Percentiles rank a stretch among this genome's conserved stretches.
Conservation (phyloP, 805 yeast species). For the Clavispora phyllophila region DNA sequence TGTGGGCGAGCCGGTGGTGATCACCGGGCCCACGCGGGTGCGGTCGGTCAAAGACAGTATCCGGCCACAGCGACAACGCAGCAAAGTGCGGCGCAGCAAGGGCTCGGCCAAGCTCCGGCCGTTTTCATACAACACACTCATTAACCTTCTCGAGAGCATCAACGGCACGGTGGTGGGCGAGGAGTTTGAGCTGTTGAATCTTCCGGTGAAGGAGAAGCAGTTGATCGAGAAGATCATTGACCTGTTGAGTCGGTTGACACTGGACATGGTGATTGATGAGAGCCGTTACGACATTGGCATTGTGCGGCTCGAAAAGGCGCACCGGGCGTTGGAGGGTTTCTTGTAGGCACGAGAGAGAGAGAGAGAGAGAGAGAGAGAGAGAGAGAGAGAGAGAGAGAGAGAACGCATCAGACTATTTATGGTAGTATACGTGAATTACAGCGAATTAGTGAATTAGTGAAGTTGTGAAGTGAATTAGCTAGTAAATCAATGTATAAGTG, state of each 20-base stretch:
- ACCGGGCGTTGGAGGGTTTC: slow-evolving; percentile 82
- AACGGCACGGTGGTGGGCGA: slow-evolving; percentile 61
- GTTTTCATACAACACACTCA: slow-evolving; percentile 41
- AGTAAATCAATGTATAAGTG: too few relatives aligned
- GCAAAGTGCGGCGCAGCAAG: slow-evolving; percentile 13
- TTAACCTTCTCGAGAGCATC: slow-evolving; percentile 49
- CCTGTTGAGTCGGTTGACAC: slow-evolving; percentile 76
- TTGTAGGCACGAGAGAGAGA: slow-evolving; percentile 13
- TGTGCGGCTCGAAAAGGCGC: slow-evolving; percentile 72
- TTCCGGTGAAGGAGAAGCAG: slow-evolving; percentile 72
- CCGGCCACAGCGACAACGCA: slow-evolving; percentile 11
- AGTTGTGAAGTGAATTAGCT: too few relatives aligned
- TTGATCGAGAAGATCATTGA: slow-evolving; percentile 83
- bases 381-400: background rate
- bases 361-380: background rate
- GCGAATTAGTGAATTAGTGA: too few relatives aligned
- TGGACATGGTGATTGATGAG: slow-evolving; percentile 86
- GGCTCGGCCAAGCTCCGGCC: slow-evolving; percentile 18
- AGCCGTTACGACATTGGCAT: slow-evolving; percentile 77
- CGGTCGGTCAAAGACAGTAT: slow-evolving; percentile 32
- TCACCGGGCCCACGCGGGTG: slow-evolving; percentile 26
- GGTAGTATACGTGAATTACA: too few relatives aligned
- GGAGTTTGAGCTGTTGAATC: slow-evolving; percentile 68
- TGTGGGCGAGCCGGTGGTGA: slow-evolving; percentile 31
- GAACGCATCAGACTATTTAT: too few relatives aligned